These are phyloP conservation scores for Mycena kentingensis DNA, from an alignment of 768 basidiomycete species.

Conservation along the genomic window DNA sequence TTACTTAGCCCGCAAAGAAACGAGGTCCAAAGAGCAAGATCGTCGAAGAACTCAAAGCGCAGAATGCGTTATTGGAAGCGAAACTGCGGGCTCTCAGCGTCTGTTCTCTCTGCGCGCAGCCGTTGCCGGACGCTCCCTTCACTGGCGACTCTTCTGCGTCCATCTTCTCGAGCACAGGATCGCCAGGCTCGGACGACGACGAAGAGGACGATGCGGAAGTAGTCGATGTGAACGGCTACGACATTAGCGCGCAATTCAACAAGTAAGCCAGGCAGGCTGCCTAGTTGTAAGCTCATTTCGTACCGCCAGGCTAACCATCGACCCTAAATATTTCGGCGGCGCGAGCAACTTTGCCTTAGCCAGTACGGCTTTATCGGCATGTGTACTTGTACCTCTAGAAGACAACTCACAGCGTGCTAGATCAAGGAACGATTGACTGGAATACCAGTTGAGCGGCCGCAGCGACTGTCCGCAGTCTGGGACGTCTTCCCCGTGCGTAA, in stretches of 20 bases:
- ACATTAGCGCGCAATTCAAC: too few relatives aligned
- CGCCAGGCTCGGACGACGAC: not conserved
- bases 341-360: conserved; percentile 11
- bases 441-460: not conserved
- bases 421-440: conserved; percentile 6
- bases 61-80: conserved; percentile 3
- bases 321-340: conserved; percentile 1
- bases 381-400: not conserved
- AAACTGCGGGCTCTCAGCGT: conserved; percentile 9
- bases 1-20: not conserved
- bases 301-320: not conserved
- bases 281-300: conserved; percentile 3
- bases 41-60: conserved; percentile 10
- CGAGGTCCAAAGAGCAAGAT: conserved; percentile 10
- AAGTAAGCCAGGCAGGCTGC: not conserved
- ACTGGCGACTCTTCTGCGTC: not conserved
- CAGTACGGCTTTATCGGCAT: conserved; percentile 1
- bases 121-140: not conserved
- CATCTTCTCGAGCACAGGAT: not conserved
- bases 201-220: not conserved
- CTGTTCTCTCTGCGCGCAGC: conserved; percentile 13
- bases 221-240: not conserved
- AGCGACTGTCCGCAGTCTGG: not conserved
- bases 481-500: conserved; percentile 7
- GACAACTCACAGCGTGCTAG: not conserved